Evolutionary conservation across 495 filamentous ascomycete genomes (phyloP), one percentile per base, ranked within the genome.

Genomic region (Clavariopsis aquatica): DNA sequence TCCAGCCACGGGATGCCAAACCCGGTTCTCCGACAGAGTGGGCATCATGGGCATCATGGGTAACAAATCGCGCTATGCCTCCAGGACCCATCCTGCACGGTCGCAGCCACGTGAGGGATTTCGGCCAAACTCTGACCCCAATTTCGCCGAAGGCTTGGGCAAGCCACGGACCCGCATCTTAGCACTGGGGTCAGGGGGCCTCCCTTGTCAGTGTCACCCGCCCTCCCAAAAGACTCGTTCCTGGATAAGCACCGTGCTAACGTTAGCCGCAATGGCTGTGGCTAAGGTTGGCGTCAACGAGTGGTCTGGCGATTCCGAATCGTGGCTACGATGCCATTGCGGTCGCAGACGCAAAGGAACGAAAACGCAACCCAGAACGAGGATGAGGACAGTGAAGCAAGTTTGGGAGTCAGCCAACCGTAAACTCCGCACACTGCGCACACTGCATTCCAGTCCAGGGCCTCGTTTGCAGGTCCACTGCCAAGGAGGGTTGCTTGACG

Each of bases 141-240:
- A 53, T 65, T n/a, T 53, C 55, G 56, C 62, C 62, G 62, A 65
- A 60, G 55, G 19, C 55, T 45, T 54, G 60, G 46, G 36, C 7
- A 20, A 26, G 43, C 61, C 61, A 51, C 52, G 17, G 43, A 57
- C 29, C 52, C 31, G 31, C 31, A 6, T 34, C 43, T 47, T 47
- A 47, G 43, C 62, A 60, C 62, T 65, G 20, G 55, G 62, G 55
- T 22, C 62, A 59, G 49, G 62, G 62, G 55, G 19, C n/a, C 12
- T 34, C 62, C 62, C 62, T 22, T 65, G 62, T 65, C 34, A 15
- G 55, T 60, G 62, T 54, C 46, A 65, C 62, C 60, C 28, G 51
- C 60, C 15, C 49, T 45, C 17, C 31, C 31, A 34, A 34, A 34
- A 34, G 31, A 34, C 12, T 38, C 28, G 52, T 34, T 38, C 31